Evolutionary conservation across 139 green algal species (phyloP), one percentile per base, ranked within the genome.

Genomic region (Prasinococcaceae sp.): DNA sequence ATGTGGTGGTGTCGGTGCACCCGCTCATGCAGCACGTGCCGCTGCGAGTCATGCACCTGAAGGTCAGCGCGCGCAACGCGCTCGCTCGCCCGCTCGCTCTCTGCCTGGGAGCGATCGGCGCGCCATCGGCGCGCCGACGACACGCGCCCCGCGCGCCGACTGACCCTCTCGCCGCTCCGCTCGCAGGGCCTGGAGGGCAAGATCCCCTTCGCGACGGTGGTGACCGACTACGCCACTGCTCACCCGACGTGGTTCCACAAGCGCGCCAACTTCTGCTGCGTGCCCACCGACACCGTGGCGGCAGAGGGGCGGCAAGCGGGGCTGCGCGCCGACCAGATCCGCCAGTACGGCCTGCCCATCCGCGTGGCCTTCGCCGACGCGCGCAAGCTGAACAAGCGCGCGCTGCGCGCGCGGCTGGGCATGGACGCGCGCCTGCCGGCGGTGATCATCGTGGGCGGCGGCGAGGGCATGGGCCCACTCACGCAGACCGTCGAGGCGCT

Each of bases 201-300:
- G 28, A 77, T 80, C 58, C 78, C 80, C 37, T 97, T 97, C 74
- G 84, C 88, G 27, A 97, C 89, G 17, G 86, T 92, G 0, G 77
- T 97, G 3, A 97, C 89, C 0, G 89, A 97, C 76, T 84, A 94
- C 65, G 94, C 82, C 45, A 94, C 81, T 36, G 96, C 87, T 72
- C 88, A 96, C 76, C 93, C 94, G 69, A 92, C 85, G 25, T 92
- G 80, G 73, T 97, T 95, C 70, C 74, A 88, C 69, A 56, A 35
- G 25, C 52, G 53, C 28, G 83, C 81, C 24, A 77, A 79, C 35
- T 55, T 68, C 19, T 93, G 81, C 68, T 95, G 90, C 65, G 87
- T 92, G 49, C 71, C 85, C 16, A 94, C 80, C 0, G 52, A 79
- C 43, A 57, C 66, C 6, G 63, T 61, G 12, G 40, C 28, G 12